Base-by-base conservation (phyloP, 176 grass and related monocot species). In the Puya raimondii region DNA sequence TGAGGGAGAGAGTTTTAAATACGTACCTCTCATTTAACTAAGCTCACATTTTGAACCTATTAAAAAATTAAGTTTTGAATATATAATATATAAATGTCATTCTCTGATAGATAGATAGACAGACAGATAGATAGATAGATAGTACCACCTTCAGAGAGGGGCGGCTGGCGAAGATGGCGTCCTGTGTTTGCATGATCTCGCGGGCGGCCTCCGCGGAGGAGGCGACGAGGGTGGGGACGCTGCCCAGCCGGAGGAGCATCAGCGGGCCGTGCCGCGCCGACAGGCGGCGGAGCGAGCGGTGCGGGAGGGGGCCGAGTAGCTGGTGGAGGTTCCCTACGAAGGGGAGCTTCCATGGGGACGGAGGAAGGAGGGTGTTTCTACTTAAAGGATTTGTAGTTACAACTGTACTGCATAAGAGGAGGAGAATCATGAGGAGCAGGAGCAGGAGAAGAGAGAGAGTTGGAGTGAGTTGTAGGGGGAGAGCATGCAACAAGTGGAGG, bases 131-230 rank as follows among this genome's bases (percentile, higher is more conserved):
- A 26, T 26, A 0, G 25, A 26, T 2, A 2, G 25, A 2, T 2
- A 26, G 25, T n/a, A n/a, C n/a, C 2, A 26, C 33, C 53, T 65
- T 66, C 12, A 69, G 29, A 49, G 67, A 2, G 14, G 78, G 79
- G 29, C 91, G 64, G 10, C 73, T 78, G 5, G 91, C 49, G 53
- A 96, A 90, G 15, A 47, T 58, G 18, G 73, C 22, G 78, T 90
- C 87, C 12, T 87, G 81, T 53, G 81, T 80, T 65, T 56, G 79
- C 78, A 87, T 80, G 71, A 95, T 69, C 76, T 95, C 91, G 29
- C 61, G 76, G 6, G 86, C 84, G 14, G 81, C 83, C 14, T 79
- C 79, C 2, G 74, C 52, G 10, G 87, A 88, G 0, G 82, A 85
- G 12, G 81, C 72, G 1, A 91, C 50, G 63, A 91, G 63, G 49